Conservation (phyloP, 169 alveolate genomes). For the Plasmodium cynomolgi region DNA sequence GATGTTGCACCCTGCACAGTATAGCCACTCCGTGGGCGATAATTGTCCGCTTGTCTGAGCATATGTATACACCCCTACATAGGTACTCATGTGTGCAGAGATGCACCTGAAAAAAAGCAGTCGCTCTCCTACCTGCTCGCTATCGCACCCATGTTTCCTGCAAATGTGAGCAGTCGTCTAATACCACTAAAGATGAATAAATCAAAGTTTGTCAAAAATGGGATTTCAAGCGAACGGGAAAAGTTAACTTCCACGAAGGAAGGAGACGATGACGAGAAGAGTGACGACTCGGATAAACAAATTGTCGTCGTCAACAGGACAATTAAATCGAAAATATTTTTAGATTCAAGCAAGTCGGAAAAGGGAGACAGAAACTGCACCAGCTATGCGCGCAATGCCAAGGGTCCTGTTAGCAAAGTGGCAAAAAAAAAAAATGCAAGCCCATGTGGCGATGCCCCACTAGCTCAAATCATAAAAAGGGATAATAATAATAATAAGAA, state of each 20-base stretch:
- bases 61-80: background rate
- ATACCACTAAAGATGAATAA: slow-evolving; percentile 16
- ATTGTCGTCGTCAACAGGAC: slow-evolving; percentile 55
- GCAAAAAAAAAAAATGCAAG: slow-evolving; percentile 1
- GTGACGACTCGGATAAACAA: slow-evolving; percentile 55
- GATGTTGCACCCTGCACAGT: background rate
- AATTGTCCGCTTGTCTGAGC: background rate
- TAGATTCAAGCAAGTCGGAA: background rate
- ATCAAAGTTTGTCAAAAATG: background rate
- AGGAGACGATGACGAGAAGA: slow-evolving; percentile 13
- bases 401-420: background rate
- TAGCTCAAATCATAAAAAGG: background rate
- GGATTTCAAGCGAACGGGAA: background rate
- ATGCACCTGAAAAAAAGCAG: background rate
- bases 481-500: background rate
- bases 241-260: background rate
- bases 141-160: background rate
- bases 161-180: background rate
- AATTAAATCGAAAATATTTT: slow-evolving; percentile 50
- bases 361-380: background rate
- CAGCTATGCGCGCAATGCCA: background rate
- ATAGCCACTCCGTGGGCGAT: background rate
- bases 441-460: background rate
- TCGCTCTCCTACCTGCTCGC: background rate
- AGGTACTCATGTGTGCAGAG: background rate